Evolutionary conservation across 148 eudicot species (phyloP).

Genomic region (Drosera capensis): DNA sequence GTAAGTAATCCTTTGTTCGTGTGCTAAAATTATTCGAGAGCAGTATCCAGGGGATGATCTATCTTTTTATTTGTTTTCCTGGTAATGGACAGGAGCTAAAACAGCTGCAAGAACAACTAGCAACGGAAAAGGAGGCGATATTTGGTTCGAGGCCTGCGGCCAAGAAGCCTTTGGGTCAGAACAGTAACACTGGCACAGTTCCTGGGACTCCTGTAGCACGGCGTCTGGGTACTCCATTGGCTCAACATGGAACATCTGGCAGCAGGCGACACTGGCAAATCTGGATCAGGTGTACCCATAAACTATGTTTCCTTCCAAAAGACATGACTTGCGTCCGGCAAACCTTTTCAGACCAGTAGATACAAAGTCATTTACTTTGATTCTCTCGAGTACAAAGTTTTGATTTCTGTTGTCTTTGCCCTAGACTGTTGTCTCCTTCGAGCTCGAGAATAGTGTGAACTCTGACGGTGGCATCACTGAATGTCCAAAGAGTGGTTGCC

Average conservation of each 20-base stretch:
- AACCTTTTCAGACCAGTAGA: too few species aligned
- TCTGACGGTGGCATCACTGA: too few species aligned
- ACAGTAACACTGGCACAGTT: slow-evolving; percentile 30
- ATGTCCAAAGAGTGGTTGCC: too few species aligned
- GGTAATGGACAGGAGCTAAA: slow-evolving; percentile 49
- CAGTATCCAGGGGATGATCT: too few species aligned
- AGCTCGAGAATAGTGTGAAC: too few species aligned
- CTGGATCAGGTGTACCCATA: slow-evolving; percentile 26
- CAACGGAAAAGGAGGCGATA: slow-evolving; percentile 53
- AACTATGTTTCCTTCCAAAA: slow-evolving; percentile 70
- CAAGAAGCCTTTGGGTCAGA: slow-evolving; percentile 53
- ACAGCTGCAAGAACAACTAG: slow-evolving; percentile 54
- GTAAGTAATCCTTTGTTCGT: background rate
- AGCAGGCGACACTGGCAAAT: slow-evolving; percentile 39
- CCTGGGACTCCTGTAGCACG: slow-evolving; percentile 41
- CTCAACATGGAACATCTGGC: slow-evolving; percentile 35
- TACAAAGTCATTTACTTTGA: too few species aligned
- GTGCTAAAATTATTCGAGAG: background rate
- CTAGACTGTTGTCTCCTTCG: too few species aligned
- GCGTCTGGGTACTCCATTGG: slow-evolving; percentile 34
- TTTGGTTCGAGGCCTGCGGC: slow-evolving; percentile 52
- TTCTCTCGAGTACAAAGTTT: too few species aligned
- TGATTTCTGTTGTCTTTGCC: too few species aligned
- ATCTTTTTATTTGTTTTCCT: background rate
- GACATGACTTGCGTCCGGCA: too few species aligned